phyloP scores from a whole-genome alignment of 2,329 filamentous ascomycete genomes.

The Sclerotinia subarctica region DNA sequence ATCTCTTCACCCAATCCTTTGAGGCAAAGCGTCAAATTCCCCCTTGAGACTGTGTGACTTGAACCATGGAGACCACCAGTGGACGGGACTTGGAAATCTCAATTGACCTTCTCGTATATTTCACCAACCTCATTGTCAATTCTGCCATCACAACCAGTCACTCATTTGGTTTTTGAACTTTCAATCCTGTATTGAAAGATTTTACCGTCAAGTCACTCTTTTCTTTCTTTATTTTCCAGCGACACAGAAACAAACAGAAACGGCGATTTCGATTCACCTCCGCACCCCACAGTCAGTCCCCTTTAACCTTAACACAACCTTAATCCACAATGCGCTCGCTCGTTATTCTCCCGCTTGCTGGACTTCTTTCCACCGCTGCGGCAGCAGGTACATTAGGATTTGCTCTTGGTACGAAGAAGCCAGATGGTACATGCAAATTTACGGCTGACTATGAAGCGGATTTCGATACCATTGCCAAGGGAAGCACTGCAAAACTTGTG shows the following conservation, averaged over 20 bases:
- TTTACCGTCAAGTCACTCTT: not conserved
- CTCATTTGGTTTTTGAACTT: not conserved
- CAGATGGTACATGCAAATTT: conserved; percentile 60
- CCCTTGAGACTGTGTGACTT: conserved; percentile 4
- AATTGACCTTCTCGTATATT: not conserved
- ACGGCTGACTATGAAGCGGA: conserved; percentile 61
- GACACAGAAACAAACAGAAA: not conserved
- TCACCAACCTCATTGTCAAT: conserved; percentile 9
- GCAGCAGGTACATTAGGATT: conserved; percentile 60
- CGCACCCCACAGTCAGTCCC: conserved; percentile 1
- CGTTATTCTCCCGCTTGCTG: conserved; percentile 41
- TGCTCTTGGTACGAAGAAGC: conserved; percentile 61
- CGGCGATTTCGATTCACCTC: conserved; percentile 9
- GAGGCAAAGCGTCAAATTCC: conserved; percentile 8
- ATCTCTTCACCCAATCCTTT: conserved; percentile 8
- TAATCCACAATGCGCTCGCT: conserved; percentile 18
- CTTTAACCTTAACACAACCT: conserved; percentile 17
- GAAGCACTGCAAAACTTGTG: conserved; percentile 52
- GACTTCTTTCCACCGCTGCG: conserved; percentile 42
- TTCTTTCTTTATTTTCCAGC: not conserved
- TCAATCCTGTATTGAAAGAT: not conserved
- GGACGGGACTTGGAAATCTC: not conserved
- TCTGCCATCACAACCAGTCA: not conserved
- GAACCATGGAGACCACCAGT: too few relatives aligned
- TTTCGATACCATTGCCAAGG: conserved; percentile 55